These are phyloP conservation scores for Colletotrichum tabaci DNA, from an alignment of 2,329 filamentous ascomycete species.

Conservation along the genomic window DNA sequence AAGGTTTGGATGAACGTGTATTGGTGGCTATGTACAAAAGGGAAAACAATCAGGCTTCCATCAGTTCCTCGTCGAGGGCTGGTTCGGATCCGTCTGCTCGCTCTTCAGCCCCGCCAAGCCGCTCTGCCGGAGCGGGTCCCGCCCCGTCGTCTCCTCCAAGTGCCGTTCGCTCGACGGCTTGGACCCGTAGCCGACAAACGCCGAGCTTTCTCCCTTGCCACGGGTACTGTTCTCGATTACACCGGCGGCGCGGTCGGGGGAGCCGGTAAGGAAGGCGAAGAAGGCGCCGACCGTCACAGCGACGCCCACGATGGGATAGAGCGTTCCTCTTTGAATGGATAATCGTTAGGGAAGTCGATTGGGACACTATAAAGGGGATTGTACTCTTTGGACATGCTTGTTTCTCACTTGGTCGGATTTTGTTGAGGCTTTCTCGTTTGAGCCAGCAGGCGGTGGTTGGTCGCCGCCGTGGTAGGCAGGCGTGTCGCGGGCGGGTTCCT, in stretches of 20 bases:
- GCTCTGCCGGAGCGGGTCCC: slow-evolving; percentile 6
- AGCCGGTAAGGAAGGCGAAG: slow-evolving; percentile 22
- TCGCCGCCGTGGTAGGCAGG: slow-evolving; percentile 1
- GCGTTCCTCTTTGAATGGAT: not conserved
- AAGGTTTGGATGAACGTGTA: not conserved
- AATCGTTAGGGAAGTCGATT: not conserved
- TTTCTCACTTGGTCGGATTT: slow-evolving; percentile 12
- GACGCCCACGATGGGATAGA: slow-evolving; percentile 6
- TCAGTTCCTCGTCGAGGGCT: slow-evolving; percentile 15
- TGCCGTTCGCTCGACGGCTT: slow-evolving; percentile 22
- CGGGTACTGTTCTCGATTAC: slow-evolving; percentile 13
- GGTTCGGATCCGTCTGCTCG: slow-evolving; percentile 23
- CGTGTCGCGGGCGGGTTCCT: not conserved
- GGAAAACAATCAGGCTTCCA: not conserved
- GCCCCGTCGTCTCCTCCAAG: not conserved
- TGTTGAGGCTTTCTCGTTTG: slow-evolving; percentile 9
- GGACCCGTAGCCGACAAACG: not conserved
- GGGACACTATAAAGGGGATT: no score
- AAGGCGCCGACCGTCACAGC: slow-evolving; percentile 1
- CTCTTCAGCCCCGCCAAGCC: slow-evolving; percentile 24
- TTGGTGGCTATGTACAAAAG: no score
- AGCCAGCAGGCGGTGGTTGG: slow-evolving; percentile 10
- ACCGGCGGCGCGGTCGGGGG: slow-evolving; percentile 27
- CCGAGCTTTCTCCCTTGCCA: not conserved
- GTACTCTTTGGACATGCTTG: not conserved